A percentile compares a stretch with the other conserved stretches of the same genome.
Conservation (phyloP, 163 green algal species). For the Chlorella variabilis region DNA sequence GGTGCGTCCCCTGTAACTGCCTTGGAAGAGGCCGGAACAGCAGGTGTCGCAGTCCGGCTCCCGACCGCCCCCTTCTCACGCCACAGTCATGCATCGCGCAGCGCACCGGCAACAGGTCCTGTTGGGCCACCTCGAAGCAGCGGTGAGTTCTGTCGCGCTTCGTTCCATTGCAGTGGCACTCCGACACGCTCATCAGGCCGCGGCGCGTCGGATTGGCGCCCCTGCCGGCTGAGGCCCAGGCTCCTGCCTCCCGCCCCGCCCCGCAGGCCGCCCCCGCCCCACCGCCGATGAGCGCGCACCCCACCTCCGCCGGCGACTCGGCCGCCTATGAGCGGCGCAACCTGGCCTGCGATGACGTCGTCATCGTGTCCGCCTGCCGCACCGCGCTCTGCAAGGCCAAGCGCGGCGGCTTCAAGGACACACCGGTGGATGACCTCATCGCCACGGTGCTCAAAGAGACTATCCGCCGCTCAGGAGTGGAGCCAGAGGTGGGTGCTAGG, state of each 20-base stretch:
- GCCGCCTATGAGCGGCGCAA: conserved; percentile 79
- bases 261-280: conserved; percentile 14
- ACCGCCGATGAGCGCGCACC: conserved; percentile 35
- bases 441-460: conserved; percentile 90
- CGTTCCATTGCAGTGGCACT: not conserved
- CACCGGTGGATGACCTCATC: conserved; percentile 91
- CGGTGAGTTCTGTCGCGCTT: conserved; percentile 12
- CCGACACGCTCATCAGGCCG: not conserved
- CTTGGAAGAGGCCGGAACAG: too few species aligned
- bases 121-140: conserved; percentile 6
- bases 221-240: too few species aligned
- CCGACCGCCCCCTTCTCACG: too few species aligned
- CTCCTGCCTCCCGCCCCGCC: too few species aligned
- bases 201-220: too few species aligned
- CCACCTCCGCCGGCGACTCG: conserved; percentile 61
- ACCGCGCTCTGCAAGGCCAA: conserved; percentile 70
- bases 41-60: too few species aligned
- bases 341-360: conserved; percentile 80
- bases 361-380: conserved; percentile 88
- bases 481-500: conserved; percentile 56
- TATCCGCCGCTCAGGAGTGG: conserved; percentile 79
- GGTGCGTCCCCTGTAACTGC: too few species aligned
- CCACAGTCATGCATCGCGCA: conserved; percentile 31
- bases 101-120: conserved; percentile 11
- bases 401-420: conserved; percentile 92